Evolutionary conservation across 257 asterid genomes (phyloP).

Genomic region (Salvia miltiorrhiza): DNA sequence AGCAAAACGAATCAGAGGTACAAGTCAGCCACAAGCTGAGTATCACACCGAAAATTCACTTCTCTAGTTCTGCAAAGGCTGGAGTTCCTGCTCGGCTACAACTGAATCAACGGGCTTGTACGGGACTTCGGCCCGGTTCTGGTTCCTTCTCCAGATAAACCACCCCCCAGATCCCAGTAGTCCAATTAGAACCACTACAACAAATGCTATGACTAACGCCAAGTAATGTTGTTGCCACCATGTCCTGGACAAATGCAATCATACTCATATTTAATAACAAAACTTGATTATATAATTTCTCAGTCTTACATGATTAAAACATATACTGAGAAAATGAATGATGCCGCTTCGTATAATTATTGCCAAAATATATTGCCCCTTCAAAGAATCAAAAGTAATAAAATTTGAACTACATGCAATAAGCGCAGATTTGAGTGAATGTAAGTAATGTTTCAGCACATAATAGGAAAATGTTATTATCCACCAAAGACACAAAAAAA

Average conservation of each 20-base stretch:
- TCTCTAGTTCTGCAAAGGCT: slow-evolving; percentile 60
- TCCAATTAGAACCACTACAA: slow-evolving; percentile 41
- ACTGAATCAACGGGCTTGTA: slow-evolving; percentile 80
- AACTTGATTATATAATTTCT: not conserved
- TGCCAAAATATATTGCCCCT: not conserved
- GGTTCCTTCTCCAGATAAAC: slow-evolving; percentile 56
- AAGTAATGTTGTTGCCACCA: slow-evolving; percentile 51
- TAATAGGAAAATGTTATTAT: not conserved
- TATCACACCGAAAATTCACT: slow-evolving; percentile 13
- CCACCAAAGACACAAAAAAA: not conserved
- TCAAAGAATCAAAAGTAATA: not conserved
- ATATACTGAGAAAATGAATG: not conserved
- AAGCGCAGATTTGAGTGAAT: not conserved
- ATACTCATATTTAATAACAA: not conserved
- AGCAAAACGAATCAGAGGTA: slow-evolving; percentile 21
- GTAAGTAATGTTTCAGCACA: not conserved
- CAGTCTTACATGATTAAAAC: not conserved
- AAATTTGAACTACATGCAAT: not conserved
- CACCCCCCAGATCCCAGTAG: slow-evolving; percentile 57
- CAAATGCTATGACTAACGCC: slow-evolving; percentile 30
- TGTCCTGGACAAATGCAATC: slow-evolving; percentile 42
- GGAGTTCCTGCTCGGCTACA: slow-evolving; percentile 91
- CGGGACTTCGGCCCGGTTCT: slow-evolving; percentile 25
- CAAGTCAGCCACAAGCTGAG: slow-evolving; percentile 8
- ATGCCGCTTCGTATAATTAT: not conserved